Evolutionary conservation across 2,329 filamentous ascomycete genomes (phyloP).

Genomic region (Fusarium pilosicola): DNA sequence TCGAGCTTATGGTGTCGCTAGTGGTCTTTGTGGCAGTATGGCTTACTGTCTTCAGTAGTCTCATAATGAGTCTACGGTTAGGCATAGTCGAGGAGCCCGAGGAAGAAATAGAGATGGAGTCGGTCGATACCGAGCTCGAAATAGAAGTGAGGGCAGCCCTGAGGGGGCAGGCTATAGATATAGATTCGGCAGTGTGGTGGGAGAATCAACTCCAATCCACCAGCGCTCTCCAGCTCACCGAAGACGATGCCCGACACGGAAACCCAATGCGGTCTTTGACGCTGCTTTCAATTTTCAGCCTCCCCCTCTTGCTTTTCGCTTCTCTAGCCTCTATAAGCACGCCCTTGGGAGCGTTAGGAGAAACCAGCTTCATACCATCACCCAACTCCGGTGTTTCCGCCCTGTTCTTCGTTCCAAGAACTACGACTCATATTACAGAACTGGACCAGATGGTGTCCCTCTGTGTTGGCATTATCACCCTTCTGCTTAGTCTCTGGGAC

Average conservation of each 20-base stretch:
- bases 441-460: not conserved
- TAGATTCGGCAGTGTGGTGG: not conserved
- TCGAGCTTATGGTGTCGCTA: accelerated
- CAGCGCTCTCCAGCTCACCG: not conserved
- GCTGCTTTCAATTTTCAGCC: not conserved
- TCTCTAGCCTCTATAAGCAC: not conserved
- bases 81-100: not conserved
- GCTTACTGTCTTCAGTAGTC: not conserved
- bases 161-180: accelerated
- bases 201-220: accelerated
- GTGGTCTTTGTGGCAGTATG: not conserved
- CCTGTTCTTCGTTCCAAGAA: not conserved
- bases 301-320: accelerated
- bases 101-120: not conserved
- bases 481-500: not conserved
- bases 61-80: accelerated
- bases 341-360: not conserved
- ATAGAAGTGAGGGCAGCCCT: not conserved
- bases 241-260: not conserved
- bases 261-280: not conserved
- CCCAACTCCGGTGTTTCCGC: accelerated
- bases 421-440: not conserved
- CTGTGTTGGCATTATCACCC: not conserved
- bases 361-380: not conserved
- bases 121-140: not conserved